Evolutionary conservation across 805 yeast genomes (phyloP), one percentile per base, ranked within the genome.

Genomic region (Metschnikowia santaceciliae): DNA sequence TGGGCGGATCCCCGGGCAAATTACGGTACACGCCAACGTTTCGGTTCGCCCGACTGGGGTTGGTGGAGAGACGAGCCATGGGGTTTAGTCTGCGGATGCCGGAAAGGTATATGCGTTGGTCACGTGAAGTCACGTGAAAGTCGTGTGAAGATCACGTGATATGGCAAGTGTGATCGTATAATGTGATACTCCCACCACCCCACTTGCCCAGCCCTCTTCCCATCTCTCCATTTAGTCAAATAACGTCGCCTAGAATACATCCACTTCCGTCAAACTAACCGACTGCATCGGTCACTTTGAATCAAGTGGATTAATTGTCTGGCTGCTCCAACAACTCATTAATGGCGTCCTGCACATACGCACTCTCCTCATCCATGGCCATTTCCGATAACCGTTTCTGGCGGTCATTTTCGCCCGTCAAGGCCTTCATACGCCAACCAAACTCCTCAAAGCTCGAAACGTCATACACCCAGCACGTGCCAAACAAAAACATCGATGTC

Each of bases 391-490:
- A 58, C 58, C 72, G 74, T 49, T 69, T 67, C 52, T 82, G 81
- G 30, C 79, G 80, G 47, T 80, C 80, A 46, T 80, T 82, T 10
- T 94, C 95, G 38, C 95, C 94, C 59, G 87, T 68, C 47, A 72
- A 61, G 8, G 72, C 65, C 65, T 83, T 84, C 82, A 88, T 80
- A 61, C 78, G 78, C 71, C 74, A 73, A 2, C 91, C 85, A 65
- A 90, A 88, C 63, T 90, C 96, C 50, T 76, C 72, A 43, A 85
- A 73, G 30, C 72, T 75, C 6, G 88, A 79, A 10, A 90, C 84
- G 61, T 90, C 96, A 68, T 78, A 75, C 38, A 83, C 74, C 96
- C 96, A 90, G 60, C 89, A 83, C 2, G 82, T 74, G 2, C 96
- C 95, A 37, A 88, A 79, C 1, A 83, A 72, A 4, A 81, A 68